Evolutionary conservation across 495 filamentous ascomycete genomes (phyloP), one percentile per base, ranked within the genome.

Genomic region (Beverwykella pulmonaria): DNA sequence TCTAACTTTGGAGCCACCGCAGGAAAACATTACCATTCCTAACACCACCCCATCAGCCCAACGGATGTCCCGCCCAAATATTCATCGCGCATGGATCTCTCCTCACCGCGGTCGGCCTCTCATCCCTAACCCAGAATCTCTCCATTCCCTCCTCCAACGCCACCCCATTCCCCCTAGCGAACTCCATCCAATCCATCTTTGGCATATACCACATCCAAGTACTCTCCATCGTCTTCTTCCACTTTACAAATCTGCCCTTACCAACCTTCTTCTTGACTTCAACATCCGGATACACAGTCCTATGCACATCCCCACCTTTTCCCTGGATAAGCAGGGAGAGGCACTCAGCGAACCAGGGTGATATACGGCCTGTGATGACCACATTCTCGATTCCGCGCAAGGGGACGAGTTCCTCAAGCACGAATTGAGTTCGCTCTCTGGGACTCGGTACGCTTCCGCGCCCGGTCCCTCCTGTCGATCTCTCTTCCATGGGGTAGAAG

Each of bases 311-410:
- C 1, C 64, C 64, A 10, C 56, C 64, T 2, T 61, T 17, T 30
- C 64, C 64, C 36, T 47, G 50, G 47, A 67, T 54, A 36, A 25
- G 30, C 9, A 32, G 17, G n/a, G 60, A 34, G 7, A 67, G 20
- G 36, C 64, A 61, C 15, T 20, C 1, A 2, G 17, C 23, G 39
- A 55, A 61, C 64, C 64, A 67, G 2, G 48, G 36, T 2, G 46
- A 47, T 14, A 67, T 17, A 12, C 12, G 5, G 20, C 56, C 64
- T 1, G 7, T 8, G 25, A 67, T 44, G 5, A 17, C 15, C 2
- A 67, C 64, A 0, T 61, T 23, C 19, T 55, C 32, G 26, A 67
- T 61, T 5, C 64, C 64, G 25, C 34, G 46, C 12, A 67, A 22
- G 1, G 12, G 22, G 2, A 56, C 41, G 6, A 67, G 50, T 2